Base-by-base conservation (phyloP, 129 eudicot genomes). In the Tagetes patula region DNA sequence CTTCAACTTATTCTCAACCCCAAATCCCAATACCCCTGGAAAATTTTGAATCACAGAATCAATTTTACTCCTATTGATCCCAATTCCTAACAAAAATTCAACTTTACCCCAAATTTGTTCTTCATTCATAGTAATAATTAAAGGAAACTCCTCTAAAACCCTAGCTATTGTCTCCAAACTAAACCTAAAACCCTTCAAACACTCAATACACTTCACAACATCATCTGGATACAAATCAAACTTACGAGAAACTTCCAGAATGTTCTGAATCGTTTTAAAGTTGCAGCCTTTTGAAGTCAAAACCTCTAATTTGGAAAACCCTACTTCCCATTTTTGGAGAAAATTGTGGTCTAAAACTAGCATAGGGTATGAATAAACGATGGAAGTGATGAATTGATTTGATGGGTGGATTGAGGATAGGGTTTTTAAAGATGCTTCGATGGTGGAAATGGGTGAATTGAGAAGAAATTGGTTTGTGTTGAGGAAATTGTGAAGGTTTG, bases 171-270 rank as follows among this genome's bases (percentile, higher is more conserved):
- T 84, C 50, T 50, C 74, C 47, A 75, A 81, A 72, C 85, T 80
- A 73, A 87, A 86, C 77, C 96, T 89, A 42, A 94, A 81, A 77
- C 85, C 83, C 79, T 70, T 83, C 48, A 90, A 78, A 66, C 79
- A 53, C 73, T 79, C 58, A n/a, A 89, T 68, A 80, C 89, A 82
- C 10, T 62, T 10, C 50, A 59, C 72, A 81, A 87, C 77, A 72
- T 81, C 83, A 79, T 83, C 84, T 12, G 95, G 96, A 74, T 73
- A 82, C 38, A 90, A 63, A 67, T 82, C 77, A 65, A 85, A 89
- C 65, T 74, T 85, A 72, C 83, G 82, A 49, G 92, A 82, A 72
- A 84, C 80, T 72, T 84, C 85, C 2, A 92, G 83, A 81, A 89
- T 61, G 40, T 77, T 84, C 83, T 71, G 74, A 69, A 84, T 71